Evolutionary conservation across 1,284 basidiomycete species (phyloP).

Genomic region (Naganishia liquefaciens): DNA sequence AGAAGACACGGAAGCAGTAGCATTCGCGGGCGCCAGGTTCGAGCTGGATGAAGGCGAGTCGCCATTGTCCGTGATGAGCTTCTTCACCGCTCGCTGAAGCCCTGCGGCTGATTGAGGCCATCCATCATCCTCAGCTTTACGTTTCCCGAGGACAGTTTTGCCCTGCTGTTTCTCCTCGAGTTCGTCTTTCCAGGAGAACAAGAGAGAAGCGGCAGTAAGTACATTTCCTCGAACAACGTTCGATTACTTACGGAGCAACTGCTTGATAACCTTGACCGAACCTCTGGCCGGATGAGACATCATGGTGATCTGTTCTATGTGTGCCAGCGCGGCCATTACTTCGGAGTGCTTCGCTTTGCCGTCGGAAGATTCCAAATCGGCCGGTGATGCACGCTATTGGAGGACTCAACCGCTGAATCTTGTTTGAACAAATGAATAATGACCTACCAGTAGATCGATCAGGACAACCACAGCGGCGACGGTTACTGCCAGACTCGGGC

Average conservation of each 20-base stretch:
- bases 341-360: conserved; percentile 50
- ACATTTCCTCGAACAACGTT: neutral
- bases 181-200: conserved; percentile 39
- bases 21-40: conserved; percentile 43
- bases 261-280: conserved; percentile 54
- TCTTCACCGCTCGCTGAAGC: conserved; percentile 53
- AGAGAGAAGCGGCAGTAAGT: neutral
- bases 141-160: conserved; percentile 45
- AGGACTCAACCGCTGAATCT: too few species aligned
- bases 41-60: conserved; percentile 19
- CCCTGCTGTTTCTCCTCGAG: conserved; percentile 50
- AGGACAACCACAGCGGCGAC: conserved; percentile 53
- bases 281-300: conserved; percentile 52
- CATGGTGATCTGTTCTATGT: conserved; percentile 49
- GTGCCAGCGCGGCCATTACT: conserved; percentile 48
- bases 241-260: conserved; percentile 45
- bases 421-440: conserved; percentile 26
- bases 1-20: conserved; percentile 16
- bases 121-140: conserved; percentile 44
- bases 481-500: conserved; percentile 39
- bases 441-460: conserved; percentile 50
- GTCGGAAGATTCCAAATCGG: conserved; percentile 47
- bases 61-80: conserved; percentile 49
- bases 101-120: conserved; percentile 44
- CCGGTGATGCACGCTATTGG: conserved; percentile 40